Evolutionary conservation across 306 rosid genomes (phyloP).

Genomic region (Canavalia ensiformis): DNA sequence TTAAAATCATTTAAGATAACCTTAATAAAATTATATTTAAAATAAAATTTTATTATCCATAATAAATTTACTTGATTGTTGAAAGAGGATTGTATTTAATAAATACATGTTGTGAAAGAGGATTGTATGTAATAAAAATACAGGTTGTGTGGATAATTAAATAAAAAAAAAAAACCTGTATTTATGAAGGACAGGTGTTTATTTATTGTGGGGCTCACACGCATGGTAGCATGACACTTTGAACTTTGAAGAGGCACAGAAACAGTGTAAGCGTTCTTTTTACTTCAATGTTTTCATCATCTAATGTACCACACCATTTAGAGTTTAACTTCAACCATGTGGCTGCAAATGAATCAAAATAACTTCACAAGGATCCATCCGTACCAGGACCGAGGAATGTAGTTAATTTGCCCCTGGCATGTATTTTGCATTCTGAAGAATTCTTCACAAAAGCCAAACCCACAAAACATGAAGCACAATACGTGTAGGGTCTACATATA

Average conservation of each 20-base stretch:
- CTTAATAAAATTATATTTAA: too few relatives aligned
- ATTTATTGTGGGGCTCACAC: neutral
- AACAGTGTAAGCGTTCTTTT: neutral
- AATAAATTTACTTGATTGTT: too few relatives aligned
- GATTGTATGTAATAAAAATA: too few relatives aligned
- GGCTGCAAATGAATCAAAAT: neutral
- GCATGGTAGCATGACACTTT: neutral
- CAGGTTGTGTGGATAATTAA: too few relatives aligned
- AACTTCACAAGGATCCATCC: neutral
- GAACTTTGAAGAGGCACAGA: neutral
- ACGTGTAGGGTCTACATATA: slow-evolving; percentile 7
- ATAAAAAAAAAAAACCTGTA: neutral
- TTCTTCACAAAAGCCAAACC: neutral
- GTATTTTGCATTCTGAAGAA: neutral
- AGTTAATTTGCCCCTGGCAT: neutral
- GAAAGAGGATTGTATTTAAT: too few relatives aligned
- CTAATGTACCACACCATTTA: neutral
- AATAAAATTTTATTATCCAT: too few relatives aligned
- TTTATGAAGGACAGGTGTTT: neutral
- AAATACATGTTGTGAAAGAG: too few relatives aligned
- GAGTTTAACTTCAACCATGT: neutral
- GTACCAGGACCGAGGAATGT: neutral
- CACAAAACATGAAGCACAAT: neutral
- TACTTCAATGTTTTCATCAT: neutral
- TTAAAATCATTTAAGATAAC: too few relatives aligned